These are phyloP conservation scores for Cladosporium austrohemisphaericum DNA, from an alignment of 2,329 filamentous ascomycete species.

Conservation along the genomic window DNA sequence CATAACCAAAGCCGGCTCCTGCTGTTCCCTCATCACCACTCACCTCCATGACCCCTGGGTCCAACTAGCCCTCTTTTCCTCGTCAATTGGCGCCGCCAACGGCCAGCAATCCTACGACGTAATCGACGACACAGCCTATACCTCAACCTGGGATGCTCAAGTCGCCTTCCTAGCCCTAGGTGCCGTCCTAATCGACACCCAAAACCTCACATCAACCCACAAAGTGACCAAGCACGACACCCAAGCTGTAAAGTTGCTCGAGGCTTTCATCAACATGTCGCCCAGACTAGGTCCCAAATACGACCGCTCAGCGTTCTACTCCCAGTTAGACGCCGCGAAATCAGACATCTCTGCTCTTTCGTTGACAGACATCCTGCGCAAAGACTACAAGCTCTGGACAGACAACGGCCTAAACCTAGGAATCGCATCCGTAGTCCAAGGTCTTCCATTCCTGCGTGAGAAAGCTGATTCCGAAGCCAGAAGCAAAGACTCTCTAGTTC, in stretches of 20 bases:
- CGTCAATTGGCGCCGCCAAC: conserved; percentile 41
- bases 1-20: conserved; percentile 67
- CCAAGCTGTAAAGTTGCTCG: conserved; percentile 56
- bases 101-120: conserved; percentile 38
- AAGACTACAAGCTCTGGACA: conserved; percentile 81
- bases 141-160: conserved; percentile 50
- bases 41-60: conserved; percentile 59
- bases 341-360: conserved; percentile 60
- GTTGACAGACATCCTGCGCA: conserved; percentile 66
- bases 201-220: conserved; percentile 54
- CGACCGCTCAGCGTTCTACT: conserved; percentile 55
- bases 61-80: conserved; percentile 37
- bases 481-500: conserved; percentile 53
- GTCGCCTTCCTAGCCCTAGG: conserved; percentile 66
- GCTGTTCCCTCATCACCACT: conserved; percentile 65
- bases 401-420: conserved; percentile 56
- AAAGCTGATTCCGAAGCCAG: conserved; percentile 1
- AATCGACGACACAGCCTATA: conserved; percentile 34
- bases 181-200: conserved; percentile 70
- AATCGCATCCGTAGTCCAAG: conserved; percentile 62
- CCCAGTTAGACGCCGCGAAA: conserved; percentile 61
- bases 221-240: conserved; percentile 65
- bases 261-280: conserved; percentile 47
- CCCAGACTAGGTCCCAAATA: conserved; percentile 42
- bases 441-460: conserved; percentile 55